A percentile compares a stretch with the other conserved stretches of the same genome.
phyloP scores from a whole-genome alignment of 495 filamentous ascomycete genomes.

The Penicillium angulare region DNA sequence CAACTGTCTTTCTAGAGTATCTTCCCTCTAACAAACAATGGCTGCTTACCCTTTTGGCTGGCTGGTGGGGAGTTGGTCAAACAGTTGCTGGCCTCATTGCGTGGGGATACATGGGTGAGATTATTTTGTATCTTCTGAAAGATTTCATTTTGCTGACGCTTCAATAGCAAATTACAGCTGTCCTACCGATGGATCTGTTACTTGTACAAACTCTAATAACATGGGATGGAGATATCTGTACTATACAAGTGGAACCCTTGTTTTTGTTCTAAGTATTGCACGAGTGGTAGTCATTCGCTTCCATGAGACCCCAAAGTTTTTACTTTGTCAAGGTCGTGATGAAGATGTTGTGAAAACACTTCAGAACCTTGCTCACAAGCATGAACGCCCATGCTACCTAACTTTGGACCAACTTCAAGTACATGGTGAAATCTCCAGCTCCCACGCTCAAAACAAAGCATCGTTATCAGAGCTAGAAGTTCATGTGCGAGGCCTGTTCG shows the following conservation, averaged over 20 bases:
- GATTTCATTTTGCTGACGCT: not conserved
- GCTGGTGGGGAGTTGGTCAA: conserved; percentile 21
- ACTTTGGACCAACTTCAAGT: conserved; percentile 16
- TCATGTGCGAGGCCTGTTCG: conserved; percentile 12
- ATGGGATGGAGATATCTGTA: conserved; percentile 22
- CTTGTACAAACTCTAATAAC: conserved; percentile 18
- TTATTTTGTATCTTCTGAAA: not conserved
- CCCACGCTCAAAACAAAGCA: conserved; percentile 7
- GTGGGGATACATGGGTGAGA: conserved; percentile 17
- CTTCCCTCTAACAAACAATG: conserved; percentile 20
- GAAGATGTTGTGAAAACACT: conserved; percentile 13
- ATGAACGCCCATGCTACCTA: conserved; percentile 9
- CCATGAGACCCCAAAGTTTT: conserved; percentile 18
- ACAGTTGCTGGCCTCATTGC: conserved; percentile 18
- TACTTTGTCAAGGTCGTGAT: conserved; percentile 17
- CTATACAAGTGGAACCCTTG: conserved; percentile 15
- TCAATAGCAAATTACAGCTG: conserved; percentile 15
- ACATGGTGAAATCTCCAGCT: conserved; percentile 9
- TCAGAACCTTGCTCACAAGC: conserved; percentile 12
- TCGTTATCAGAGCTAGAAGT: conserved; percentile 14
- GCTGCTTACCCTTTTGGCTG: conserved; percentile 19
- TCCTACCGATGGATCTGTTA: conserved; percentile 7
- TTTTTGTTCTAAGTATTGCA: conserved; percentile 15
- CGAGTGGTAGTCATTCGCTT: conserved; percentile 20
- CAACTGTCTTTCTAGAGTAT: conserved; percentile 19